These are phyloP conservation scores for Sanghuangporus weigelae DNA, from an alignment of 1,284 basidiomycete genomes.

Conservation along the genomic window DNA sequence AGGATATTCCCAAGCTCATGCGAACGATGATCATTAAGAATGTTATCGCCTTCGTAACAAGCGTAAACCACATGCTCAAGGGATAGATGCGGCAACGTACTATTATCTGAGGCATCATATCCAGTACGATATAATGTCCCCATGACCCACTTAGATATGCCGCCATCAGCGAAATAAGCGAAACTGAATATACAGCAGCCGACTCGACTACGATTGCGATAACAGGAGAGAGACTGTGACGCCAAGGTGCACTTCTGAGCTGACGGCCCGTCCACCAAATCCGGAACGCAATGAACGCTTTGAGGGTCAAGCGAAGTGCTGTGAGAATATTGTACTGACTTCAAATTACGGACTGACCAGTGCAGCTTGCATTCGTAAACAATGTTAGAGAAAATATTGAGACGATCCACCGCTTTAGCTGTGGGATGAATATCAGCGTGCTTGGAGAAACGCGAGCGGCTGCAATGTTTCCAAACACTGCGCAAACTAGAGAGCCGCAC, in stretches of 20 bases:
- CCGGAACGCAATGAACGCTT: slow-evolving; percentile 31
- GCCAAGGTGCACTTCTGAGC: slow-evolving; percentile 16
- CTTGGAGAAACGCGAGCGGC: background rate
- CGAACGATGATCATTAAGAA: slow-evolving; percentile 34
- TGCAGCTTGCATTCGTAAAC: slow-evolving; percentile 17
- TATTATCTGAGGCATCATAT: slow-evolving; percentile 27
- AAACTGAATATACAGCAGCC: slow-evolving; percentile 35
- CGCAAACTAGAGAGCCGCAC: background rate
- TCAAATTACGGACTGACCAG: slow-evolving; percentile 4
- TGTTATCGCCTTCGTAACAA: slow-evolving; percentile 25
- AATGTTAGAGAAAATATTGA: slow-evolving; percentile 19
- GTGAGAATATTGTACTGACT: background rate
- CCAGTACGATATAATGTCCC: slow-evolving; percentile 36
- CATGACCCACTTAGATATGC: slow-evolving; percentile 31
- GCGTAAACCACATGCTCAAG: background rate
- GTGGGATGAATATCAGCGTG: background rate
- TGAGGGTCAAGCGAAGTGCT: background rate
- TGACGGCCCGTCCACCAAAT: slow-evolving; percentile 31
- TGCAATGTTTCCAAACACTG: background rate
- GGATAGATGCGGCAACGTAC: background rate
- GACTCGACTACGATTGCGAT: slow-evolving; percentile 36
- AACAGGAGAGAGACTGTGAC: slow-evolving; percentile 26
- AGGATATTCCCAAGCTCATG: slow-evolving; percentile 27
- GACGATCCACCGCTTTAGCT: slow-evolving; percentile 17
- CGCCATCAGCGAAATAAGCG: slow-evolving; percentile 30